Conservation (phyloP, 768 basidiomycete genomes). For the Termitomyces bulborhizus region DNA sequence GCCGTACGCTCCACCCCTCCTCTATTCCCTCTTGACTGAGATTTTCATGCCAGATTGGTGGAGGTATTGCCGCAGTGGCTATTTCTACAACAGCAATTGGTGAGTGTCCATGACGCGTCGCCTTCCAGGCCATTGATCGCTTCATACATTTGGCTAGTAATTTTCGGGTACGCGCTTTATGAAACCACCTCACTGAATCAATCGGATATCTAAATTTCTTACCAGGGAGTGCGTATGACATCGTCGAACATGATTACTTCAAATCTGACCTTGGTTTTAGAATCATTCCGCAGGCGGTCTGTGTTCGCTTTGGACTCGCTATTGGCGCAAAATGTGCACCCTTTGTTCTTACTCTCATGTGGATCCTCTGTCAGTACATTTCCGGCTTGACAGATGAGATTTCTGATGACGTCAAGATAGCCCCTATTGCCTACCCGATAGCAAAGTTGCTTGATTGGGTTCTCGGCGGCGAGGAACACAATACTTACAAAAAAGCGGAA, state of each 20-base stretch:
- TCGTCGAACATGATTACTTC: background rate
- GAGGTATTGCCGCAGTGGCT: constrained; percentile 68
- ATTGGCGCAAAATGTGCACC: constrained; percentile 78
- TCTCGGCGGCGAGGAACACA: constrained; percentile 66
- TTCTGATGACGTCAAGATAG: constrained; percentile 39
- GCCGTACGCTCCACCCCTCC: constrained; percentile 38
- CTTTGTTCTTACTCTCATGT: constrained; percentile 71
- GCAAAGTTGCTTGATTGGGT: constrained; percentile 77
- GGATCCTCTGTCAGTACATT: constrained; percentile 36
- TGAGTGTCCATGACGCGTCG: constrained; percentile 18
- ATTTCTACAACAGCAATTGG: constrained; percentile 77
- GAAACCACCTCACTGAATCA: background rate
- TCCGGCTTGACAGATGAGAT: background rate
- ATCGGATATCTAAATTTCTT: constrained; percentile 22
- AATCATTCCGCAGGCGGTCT: constrained; percentile 66
- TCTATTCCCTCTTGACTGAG: background rate
- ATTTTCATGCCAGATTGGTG: constrained; percentile 33
- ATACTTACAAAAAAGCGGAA: constrained; percentile 81
- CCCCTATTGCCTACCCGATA: constrained; percentile 78
- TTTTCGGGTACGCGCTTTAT: constrained; percentile 63
- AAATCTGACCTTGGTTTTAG: constrained; percentile 17
- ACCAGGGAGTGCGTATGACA: constrained; percentile 55
- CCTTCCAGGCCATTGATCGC: constrained; percentile 1
- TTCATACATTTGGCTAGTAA: constrained; percentile 37
- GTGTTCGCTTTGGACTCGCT: constrained; percentile 72